Conservation (phyloP, 2,329 filamentous ascomycete species). For the Penicillium decumbens region DNA sequence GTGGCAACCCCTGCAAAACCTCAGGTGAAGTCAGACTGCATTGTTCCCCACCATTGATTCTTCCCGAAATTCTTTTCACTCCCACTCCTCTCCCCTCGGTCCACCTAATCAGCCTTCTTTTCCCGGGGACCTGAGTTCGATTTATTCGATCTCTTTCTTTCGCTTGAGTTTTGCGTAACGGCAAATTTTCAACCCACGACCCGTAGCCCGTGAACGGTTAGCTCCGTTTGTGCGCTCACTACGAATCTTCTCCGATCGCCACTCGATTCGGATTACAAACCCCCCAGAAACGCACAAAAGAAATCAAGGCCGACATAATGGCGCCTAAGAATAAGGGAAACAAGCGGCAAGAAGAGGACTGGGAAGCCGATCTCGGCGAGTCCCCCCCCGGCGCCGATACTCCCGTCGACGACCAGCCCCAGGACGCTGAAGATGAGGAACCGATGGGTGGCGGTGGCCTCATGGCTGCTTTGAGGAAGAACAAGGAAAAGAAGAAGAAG, state of each 20-base stretch:
- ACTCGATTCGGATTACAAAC: slow-evolving; percentile 14
- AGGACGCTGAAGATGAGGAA: slow-evolving; percentile 47
- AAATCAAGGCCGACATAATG: slow-evolving; percentile 52
- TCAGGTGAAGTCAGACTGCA: slow-evolving; percentile 17
- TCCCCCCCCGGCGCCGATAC: slow-evolving; percentile 48
- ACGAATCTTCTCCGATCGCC: slow-evolving; percentile 13
- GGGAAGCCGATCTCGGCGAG: slow-evolving; percentile 91
- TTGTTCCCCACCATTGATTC: slow-evolving; percentile 24
- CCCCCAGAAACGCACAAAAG: slow-evolving; percentile 1
- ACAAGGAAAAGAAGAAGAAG: slow-evolving; percentile 83
- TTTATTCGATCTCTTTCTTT: slow-evolving; percentile 3
- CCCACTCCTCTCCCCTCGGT: slow-evolving; percentile 16
- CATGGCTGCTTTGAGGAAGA: slow-evolving; percentile 76
- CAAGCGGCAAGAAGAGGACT: slow-evolving; percentile 82
- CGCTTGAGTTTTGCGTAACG: slow-evolving; percentile 3
- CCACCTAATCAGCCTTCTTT: slow-evolving; percentile 20
- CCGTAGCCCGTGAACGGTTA: slow-evolving; percentile 21
- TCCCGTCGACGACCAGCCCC: slow-evolving; percentile 45
- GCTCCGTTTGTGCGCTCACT: slow-evolving; percentile 27
- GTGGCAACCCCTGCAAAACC: slow-evolving; percentile 12
- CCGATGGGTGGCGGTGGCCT: slow-evolving; percentile 63
- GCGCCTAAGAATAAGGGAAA: slow-evolving; percentile 92
- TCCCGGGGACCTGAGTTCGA: slow-evolving; percentile 18
- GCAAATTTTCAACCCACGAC: slow-evolving; percentile 5
- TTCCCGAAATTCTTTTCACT: slow-evolving; percentile 25